phyloP scores from a whole-genome alignment of 768 basidiomycete genomes.

The Galerina sulciceps region DNA sequence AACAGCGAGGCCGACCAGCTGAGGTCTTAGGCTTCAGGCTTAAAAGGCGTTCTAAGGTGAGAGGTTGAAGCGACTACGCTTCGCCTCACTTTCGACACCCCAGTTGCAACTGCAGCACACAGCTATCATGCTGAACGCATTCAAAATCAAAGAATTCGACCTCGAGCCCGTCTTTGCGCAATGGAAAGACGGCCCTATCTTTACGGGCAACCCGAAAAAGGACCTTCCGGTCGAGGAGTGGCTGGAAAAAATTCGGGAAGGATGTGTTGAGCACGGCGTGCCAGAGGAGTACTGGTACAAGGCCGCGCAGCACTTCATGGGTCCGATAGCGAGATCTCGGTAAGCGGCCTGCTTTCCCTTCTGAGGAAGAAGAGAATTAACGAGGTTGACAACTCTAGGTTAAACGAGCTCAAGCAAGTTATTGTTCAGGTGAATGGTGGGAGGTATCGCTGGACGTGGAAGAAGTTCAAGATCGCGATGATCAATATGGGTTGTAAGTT shows the following conservation, averaged over 20 bases:
- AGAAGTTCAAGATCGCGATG: slow-evolving; percentile 80
- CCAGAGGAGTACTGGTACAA: slow-evolving; percentile 86
- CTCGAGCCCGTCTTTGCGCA: slow-evolving; percentile 67
- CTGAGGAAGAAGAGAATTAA: background rate
- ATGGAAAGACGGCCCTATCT: slow-evolving; percentile 71
- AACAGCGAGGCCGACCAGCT: no score
- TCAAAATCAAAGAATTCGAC: slow-evolving; percentile 81
- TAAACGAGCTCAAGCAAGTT: slow-evolving; percentile 74
- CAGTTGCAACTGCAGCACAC: no score
- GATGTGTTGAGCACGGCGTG: slow-evolving; percentile 71
- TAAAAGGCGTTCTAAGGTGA: background rate
- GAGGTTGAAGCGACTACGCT: background rate
- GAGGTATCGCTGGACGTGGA: slow-evolving; percentile 84
- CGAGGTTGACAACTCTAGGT: slow-evolving; percentile 30
- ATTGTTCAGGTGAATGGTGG: slow-evolving; percentile 77
- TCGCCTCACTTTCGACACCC: no score
- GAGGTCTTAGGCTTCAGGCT: no score
- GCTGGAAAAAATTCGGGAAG: slow-evolving; percentile 71
- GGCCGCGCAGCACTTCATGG: slow-evolving; percentile 78
- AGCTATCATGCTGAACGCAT: slow-evolving; percentile 63
- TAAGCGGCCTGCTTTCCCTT: slow-evolving; percentile 18
- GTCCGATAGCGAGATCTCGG: slow-evolving; percentile 67
- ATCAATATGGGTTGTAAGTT: slow-evolving; percentile 80
- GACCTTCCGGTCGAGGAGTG: slow-evolving; percentile 74
- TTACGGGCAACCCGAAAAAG: slow-evolving; percentile 70